phyloP scores from a whole-genome alignment of 495 filamentous ascomycete species.

The Aspergillus asperescens region DNA sequence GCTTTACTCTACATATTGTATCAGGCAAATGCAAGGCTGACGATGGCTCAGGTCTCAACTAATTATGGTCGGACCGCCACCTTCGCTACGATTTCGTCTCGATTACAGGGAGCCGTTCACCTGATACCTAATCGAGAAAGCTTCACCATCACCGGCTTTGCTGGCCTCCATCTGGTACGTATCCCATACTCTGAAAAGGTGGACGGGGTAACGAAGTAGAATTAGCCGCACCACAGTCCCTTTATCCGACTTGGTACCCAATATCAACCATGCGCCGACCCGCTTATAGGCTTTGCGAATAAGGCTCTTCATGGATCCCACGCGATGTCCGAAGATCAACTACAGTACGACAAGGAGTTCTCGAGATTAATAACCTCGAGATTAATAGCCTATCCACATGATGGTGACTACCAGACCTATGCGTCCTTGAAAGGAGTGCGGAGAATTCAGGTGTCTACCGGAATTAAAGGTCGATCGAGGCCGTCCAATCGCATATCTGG shows the following conservation, averaged over 20 bases:
- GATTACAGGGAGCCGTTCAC: neutral
- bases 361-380: slow-evolving; percentile 10
- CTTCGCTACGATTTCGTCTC: slow-evolving; percentile 6
- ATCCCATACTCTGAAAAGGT: neutral
- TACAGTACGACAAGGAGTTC: slow-evolving; percentile 8
- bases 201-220: neutral
- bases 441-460: slow-evolving; percentile 14
- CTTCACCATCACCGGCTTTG: slow-evolving; percentile 11
- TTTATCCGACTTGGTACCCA: slow-evolving; percentile 14
- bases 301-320: neutral
- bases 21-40: slow-evolving; percentile 5
- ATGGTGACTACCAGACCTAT: slow-evolving; percentile 16
- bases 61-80: slow-evolving; percentile 12
- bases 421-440: slow-evolving; percentile 17
- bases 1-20: neutral
- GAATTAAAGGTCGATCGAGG: slow-evolving; percentile 13
- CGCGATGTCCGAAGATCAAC: neutral
- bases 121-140: slow-evolving; percentile 1
- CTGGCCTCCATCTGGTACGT: neutral
- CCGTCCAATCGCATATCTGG: slow-evolving; percentile 12
- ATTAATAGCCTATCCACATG: slow-evolving; percentile 1
- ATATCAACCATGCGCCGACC: neutral
- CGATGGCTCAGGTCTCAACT: slow-evolving; percentile 12
- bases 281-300: neutral
- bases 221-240: neutral